These are phyloP conservation scores for Metschnikowia henanensis DNA, from an alignment of 805 yeast genomes.

Conservation along the genomic window DNA sequence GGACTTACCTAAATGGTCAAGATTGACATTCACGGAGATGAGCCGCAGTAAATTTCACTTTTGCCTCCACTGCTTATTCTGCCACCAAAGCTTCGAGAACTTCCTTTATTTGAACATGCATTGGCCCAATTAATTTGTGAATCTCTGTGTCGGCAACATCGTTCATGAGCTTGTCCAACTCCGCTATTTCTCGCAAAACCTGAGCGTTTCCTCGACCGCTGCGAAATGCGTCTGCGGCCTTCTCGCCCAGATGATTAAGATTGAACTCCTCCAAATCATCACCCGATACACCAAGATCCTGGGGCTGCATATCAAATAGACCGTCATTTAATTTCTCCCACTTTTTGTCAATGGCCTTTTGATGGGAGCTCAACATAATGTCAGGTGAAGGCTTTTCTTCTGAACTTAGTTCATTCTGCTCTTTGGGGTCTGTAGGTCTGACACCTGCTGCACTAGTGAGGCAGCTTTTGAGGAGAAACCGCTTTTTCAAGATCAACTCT, in stretches of 20 bases:
- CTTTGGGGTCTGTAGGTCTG: background rate
- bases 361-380: conserved; percentile 22
- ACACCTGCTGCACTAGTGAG: conserved; percentile 18
- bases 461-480: conserved; percentile 38
- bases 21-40: background rate
- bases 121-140: conserved; percentile 14
- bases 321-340: conserved; percentile 48
- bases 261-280: conserved; percentile 49
- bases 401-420: too few relatives aligned
- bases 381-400: too few relatives aligned
- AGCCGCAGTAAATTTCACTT: background rate
- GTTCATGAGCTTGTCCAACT: conserved; percentile 12
- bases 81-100: conserved; percentile 1
- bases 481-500: conserved; percentile 34
- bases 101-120: conserved; percentile 9
- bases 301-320: conserved; percentile 25
- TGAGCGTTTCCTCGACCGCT: conserved; percentile 9
- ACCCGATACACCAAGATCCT: conserved; percentile 37
- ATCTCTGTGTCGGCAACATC: conserved; percentile 10
- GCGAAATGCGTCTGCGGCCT: conserved; percentile 7
- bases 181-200: conserved; percentile 14
- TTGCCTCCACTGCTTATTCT: background rate
- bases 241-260: conserved; percentile 15
- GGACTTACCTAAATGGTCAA: background rate
- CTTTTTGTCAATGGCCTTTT: conserved; percentile 28